Evolutionary conservation across 495 filamentous ascomycete genomes (phyloP), one percentile per base, ranked within the genome.

Genomic region (Aspergillus egyptiacus): DNA sequence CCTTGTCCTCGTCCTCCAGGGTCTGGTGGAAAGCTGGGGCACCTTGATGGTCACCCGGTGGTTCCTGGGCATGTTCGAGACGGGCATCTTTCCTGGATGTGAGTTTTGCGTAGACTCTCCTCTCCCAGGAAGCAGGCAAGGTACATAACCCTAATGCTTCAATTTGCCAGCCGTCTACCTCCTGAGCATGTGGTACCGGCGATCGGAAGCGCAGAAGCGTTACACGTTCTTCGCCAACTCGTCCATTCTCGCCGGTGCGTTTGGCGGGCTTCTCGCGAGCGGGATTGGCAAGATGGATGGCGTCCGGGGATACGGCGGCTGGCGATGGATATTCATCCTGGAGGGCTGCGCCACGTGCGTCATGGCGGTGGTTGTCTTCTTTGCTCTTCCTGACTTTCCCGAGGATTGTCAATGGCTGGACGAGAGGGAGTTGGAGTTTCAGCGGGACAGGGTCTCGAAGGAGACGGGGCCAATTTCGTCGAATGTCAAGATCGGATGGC

Each of bases 151-250:
- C n/a, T n/a, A n/a, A n/a, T n/a, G n/a, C n/a, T n/a, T n/a, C n/a
- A n/a, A 43, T 19, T n/a, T 13, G 10, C 8, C 31, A 55, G 53
- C 47, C 18, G 23, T 51, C 3, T 93, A 91, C 58, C 69, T 93
- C 2, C 74, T 88, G 52, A 76, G 81, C 17, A 89, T 86, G 82
- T 95, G 89, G 88, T 97, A 97, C 58, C 81, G 82, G 48, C 81
- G 90, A 23, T 68, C 68, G 19, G 91, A 96, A 68, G 87, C 89
- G 2, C 89, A 95, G 67, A 86, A 85, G 60, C 80, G 91, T 7
- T 95, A 86, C 65, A 83, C 78, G 17, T 83, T 96, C 70, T 95
- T 96, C 74, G 95, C 89, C 73, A 72, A 72, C 51, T 84, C 80
- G 2, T 90, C 89, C 1, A 83, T 82, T 2, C 64, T 95, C 11